A percentile compares a stretch with the other conserved stretches of the same genome.
These are phyloP conservation scores for Jatropha multifida DNA, from an alignment of 441 rosid genomes.

Conservation along the genomic window DNA sequence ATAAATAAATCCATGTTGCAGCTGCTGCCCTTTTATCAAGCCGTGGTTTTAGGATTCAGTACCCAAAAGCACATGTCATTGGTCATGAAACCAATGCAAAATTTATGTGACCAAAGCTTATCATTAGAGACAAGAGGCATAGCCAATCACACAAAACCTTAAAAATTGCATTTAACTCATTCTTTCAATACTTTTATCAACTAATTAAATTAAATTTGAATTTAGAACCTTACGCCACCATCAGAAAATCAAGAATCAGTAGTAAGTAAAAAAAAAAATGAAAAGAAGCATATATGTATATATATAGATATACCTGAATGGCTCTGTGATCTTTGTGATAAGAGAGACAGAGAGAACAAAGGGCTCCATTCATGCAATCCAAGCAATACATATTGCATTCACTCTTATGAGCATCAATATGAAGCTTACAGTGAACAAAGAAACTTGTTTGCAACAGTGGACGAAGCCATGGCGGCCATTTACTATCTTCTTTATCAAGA, in stretches of 20 bases:
- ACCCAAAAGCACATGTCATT: slow-evolving; percentile 22
- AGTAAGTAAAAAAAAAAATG: neutral
- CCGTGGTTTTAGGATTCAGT: slow-evolving; percentile 13
- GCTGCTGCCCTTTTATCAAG: slow-evolving; percentile 13
- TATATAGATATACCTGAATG: slow-evolving; percentile 57
- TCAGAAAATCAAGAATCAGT: too few species aligned
- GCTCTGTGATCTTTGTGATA: slow-evolving; percentile 71
- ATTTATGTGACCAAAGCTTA: slow-evolving; percentile 7
- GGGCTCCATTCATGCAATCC: slow-evolving; percentile 73
- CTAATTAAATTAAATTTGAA: too few species aligned
- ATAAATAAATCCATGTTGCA: slow-evolving; percentile 4
- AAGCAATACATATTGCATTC: slow-evolving; percentile 94
- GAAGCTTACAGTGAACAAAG: slow-evolving; percentile 80
- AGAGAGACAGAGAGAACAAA: slow-evolving; percentile 74
- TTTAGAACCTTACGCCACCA: too few species aligned
- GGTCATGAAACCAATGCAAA: slow-evolving; percentile 28
- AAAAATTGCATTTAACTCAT: too few species aligned
- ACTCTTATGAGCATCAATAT: slow-evolving; percentile 79
- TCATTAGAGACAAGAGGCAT: neutral
- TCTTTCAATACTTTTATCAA: too few species aligned
- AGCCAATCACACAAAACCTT: neutral
- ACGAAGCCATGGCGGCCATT: slow-evolving; percentile 74
- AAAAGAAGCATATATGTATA: too few species aligned
- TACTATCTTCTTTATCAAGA: slow-evolving; percentile 30
- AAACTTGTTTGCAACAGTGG: slow-evolving; percentile 63